Conservation (phyloP, 1,284 basidiomycete species). For the Trichosporon sp. region DNA sequence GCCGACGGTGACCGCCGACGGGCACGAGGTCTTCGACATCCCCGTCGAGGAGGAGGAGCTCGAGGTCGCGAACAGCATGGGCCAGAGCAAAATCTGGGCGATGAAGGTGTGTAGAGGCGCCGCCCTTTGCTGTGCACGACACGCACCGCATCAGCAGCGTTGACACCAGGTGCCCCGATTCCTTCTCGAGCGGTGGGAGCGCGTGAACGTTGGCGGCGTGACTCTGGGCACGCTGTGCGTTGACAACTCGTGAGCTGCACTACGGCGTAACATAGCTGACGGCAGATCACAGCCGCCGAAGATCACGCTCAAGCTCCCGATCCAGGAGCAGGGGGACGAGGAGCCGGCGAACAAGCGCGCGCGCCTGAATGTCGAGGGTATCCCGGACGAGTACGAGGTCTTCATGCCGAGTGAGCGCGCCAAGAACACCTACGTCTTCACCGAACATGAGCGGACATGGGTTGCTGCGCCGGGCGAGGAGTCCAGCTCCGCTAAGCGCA, state of each 20-base stretch:
- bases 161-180: constrained; percentile 51
- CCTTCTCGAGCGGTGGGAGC: constrained; percentile 53
- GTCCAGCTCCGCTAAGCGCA: constrained; percentile 22
- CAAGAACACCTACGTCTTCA: constrained; percentile 43
- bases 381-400: constrained; percentile 42
- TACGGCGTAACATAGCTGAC: not conserved
- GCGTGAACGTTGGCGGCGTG: constrained; percentile 50
- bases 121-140: not conserved
- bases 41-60: constrained; percentile 37
- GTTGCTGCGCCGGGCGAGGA: constrained; percentile 15
- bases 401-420: constrained; percentile 32
- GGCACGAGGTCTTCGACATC: constrained; percentile 21
- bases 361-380: constrained; percentile 27
- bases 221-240: constrained; percentile 53
- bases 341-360: constrained; percentile 15
- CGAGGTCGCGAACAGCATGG: constrained; percentile 21
- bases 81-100: constrained; percentile 39
- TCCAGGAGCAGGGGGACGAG: constrained; percentile 4
- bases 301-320: constrained; percentile 22
- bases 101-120: constrained; percentile 33
- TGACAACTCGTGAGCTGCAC: constrained; percentile 47
- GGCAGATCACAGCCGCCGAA: constrained; percentile 7
- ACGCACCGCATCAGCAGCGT: not conserved
- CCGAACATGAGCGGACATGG: constrained; percentile 31
- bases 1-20: constrained; percentile 15